Base-by-base conservation (phyloP, 345 rosid species). In the Moricandia moricandioides region DNA sequence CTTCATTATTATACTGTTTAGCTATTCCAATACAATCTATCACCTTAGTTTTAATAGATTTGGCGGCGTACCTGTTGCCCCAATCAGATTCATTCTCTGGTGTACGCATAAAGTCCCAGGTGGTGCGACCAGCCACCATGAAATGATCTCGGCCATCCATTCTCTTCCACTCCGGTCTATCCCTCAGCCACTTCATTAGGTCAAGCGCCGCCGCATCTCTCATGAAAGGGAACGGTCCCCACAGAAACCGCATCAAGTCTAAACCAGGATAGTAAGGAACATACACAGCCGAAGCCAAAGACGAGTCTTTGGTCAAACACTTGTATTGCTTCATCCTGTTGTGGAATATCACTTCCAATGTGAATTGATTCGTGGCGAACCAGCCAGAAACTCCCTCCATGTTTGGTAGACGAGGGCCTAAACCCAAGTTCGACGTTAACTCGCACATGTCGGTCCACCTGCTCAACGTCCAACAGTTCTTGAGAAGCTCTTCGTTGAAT, bases 21-120 rank as follows among this genome's bases (percentile, higher is more conserved):
- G 47, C 1, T 62, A 35, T 33, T 61, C n/a, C 12, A n/a, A n/a
- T n/a, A n/a, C n/a, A n/a, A n/a, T n/a, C n/a, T n/a, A n/a, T n/a
- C n/a, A n/a, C n/a, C n/a, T n/a, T n/a, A n/a, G n/a, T n/a, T n/a
- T n/a, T n/a, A n/a, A n/a, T 27, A 47, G 2, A n/a, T 47, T 55
- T 47, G 9, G 40, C 1, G 12, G 18, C 54, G 18, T 65, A 78
- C 85, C 85, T 85, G 62, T 87, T 89, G 0, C 96, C 97, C 98
- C 97, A 89, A 21, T 86, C 87, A 1, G 83, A 75, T 52, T 75
- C 82, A 9, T 75, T 66, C 30, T 76, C 79, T 0, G 83, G 83
- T 12, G 81, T 81, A 67, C 97, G 85, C 88, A 91, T 76, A 82
- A 93, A 91, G 81, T 93, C 96, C 97, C 93, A 91, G 13, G 88